Evolutionary conservation across 345 rosid species (phyloP), one percentile per base, ranked within the genome.

Genomic region (Nephelium lappaceum): DNA sequence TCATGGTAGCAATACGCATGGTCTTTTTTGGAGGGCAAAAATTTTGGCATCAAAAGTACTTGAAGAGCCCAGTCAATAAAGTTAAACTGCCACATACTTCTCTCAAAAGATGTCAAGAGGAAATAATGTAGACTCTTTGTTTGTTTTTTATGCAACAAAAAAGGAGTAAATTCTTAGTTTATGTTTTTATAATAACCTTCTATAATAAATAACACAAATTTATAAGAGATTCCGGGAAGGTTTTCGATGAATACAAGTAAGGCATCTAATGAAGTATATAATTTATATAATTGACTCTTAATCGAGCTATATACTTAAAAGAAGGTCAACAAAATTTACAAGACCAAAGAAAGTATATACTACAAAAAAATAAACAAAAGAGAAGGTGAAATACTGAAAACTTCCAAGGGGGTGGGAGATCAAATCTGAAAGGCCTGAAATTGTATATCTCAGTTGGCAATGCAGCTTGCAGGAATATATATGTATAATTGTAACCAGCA

Each of bases 321-420:
- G 53, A 47, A 11, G 53, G 14, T 47, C 15, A 47, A 47, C 12
- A 47, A 47, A 47, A 47, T 31, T 47, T 47, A 47, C 53, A 47
- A 12, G 4, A 47, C 16, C 5, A 47, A 3, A 47, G 0, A 2
- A 3, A 47, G 14, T 11, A 18, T 19, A 16, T 55, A 19, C 41
- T n/a, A 15, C 5, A 19, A 36, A 5, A 14, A 6, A 16, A 67
- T 5, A 39, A 41, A 6, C 0, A 6, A 15, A 8, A 73, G 3
- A 19, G 25, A 6, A 8, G 36, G 11, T 8, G 38, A 39, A 4
- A 61, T 10, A 74, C 25, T n/a, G 71, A 47, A 75, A 75, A 27
- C 70, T 63, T 75, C 70, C 78, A 45, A 63, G 39, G 64, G 69
- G 38, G 12, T 75, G 19, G 78, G 71, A 75, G 70, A 47, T 75